These are phyloP conservation scores for Colletotrichum abscissum DNA, from an alignment of 2,329 filamentous ascomycete genomes.

Conservation along the genomic window DNA sequence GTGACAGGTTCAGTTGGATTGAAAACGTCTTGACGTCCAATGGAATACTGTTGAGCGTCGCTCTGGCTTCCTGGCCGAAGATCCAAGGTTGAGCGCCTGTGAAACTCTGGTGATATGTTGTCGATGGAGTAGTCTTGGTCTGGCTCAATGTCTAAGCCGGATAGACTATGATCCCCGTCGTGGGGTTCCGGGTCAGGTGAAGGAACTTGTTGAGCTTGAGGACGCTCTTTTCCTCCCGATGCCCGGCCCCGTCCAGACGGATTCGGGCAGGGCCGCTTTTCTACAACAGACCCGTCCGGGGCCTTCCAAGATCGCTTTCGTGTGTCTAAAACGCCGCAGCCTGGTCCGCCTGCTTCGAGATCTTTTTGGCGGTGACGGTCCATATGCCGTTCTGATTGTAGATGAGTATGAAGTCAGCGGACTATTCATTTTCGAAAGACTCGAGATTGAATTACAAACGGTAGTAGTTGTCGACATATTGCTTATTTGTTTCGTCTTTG, in stretches of 20 bases:
- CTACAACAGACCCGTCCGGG: slow-evolving; percentile 62
- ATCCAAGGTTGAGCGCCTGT: not conserved
- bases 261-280: slow-evolving; percentile 47
- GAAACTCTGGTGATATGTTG: slow-evolving; percentile 2
- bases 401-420: not conserved
- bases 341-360: slow-evolving; percentile 64
- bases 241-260: slow-evolving; percentile 13
- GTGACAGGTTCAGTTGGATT: not conserved
- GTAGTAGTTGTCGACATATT: not conserved
- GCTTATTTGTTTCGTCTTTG: not conserved
- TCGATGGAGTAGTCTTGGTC: not conserved
- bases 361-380: slow-evolving; percentile 64
- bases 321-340: slow-evolving; percentile 62
- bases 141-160: not conserved
- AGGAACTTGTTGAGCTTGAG: slow-evolving; percentile 25
- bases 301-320: slow-evolving; percentile 68
- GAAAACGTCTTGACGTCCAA: slow-evolving; percentile 1
- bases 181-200: slow-evolving; percentile 21
- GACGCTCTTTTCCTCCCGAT: slow-evolving; percentile 2
- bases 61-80: not conserved
- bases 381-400: slow-evolving; percentile 66
- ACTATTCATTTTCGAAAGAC: not conserved
- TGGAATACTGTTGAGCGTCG: not conserved
- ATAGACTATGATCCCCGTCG: slow-evolving; percentile 14
- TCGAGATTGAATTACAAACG: not conserved